A percentile compares a stretch with the other conserved stretches of the same genome.
Conservation (phyloP, 805 yeast genomes). For the Suhomyces prunicola region DNA sequence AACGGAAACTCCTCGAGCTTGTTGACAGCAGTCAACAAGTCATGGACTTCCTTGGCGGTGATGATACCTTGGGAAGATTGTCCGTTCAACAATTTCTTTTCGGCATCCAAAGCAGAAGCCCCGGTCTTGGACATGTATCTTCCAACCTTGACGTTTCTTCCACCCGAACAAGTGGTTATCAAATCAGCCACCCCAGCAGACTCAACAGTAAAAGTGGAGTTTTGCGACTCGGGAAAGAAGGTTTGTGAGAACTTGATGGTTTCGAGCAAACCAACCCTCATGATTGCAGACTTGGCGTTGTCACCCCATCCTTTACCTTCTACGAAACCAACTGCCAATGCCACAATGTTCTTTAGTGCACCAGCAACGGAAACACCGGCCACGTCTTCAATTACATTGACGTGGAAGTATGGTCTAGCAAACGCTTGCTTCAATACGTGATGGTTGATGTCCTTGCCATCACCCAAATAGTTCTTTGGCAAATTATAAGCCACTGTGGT, state of each 20-base stretch:
- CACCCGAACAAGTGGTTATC: constrained; percentile 47
- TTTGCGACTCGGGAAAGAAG: constrained; percentile 35
- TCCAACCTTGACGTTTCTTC: constrained; percentile 47
- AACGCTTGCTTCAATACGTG: constrained; percentile 39
- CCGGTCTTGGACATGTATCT: constrained; percentile 45
- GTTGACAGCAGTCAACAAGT: constrained; percentile 35
- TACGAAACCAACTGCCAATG: constrained; percentile 45
- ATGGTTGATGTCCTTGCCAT: constrained; percentile 40
- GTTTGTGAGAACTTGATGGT: constrained; percentile 38
- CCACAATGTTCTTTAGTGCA: constrained; percentile 46
- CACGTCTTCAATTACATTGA: constrained; percentile 42
- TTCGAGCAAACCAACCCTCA: constrained; percentile 45
- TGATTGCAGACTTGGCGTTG: constrained; percentile 47
- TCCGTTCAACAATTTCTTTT: constrained; percentile 43
- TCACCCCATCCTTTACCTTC: constrained; percentile 51
- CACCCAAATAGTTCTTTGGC: constrained; percentile 39
- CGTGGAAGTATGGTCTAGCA: constrained; percentile 48
- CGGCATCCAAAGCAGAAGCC: constrained; percentile 41
- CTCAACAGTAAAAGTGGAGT: constrained; percentile 42
- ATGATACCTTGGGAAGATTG: constrained; percentile 47
- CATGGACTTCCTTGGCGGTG: constrained; percentile 47
- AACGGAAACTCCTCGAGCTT: constrained; percentile 39
- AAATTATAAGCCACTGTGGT: constrained; percentile 42
- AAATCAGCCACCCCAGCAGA: constrained; percentile 48
- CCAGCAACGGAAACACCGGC: constrained; percentile 48